Evolutionary conservation across 2,329 filamentous ascomycete genomes (phyloP).

Genomic region (Aspergillus sp.): DNA sequence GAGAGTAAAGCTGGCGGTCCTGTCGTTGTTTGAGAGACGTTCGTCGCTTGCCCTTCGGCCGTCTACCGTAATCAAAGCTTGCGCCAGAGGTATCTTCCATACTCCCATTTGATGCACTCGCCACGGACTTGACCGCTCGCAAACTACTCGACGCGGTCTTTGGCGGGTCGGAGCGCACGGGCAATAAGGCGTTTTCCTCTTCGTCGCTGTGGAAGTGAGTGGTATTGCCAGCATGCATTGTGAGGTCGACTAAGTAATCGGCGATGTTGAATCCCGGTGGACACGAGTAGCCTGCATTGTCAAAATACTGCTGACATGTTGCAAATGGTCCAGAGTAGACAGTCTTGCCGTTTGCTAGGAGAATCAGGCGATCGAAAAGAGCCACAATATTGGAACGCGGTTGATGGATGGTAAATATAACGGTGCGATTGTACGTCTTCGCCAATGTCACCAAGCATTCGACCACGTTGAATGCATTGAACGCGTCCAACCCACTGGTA

Average conservation of each 20-base stretch:
- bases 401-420: conserved; percentile 98
- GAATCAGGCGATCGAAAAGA: conserved; percentile 88
- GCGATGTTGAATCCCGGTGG: conserved; percentile 98
- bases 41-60: conserved; percentile 69
- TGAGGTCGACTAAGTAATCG: conserved; percentile 94
- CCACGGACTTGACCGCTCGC: conserved; percentile 83
- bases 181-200: conserved; percentile 53
- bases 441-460: conserved; percentile 93
- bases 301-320: conserved; percentile 89
- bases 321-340: conserved; percentile 92
- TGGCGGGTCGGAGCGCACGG: conserved; percentile 59
- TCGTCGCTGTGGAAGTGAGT: conserved; percentile 56
- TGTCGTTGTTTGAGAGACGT: conserved; percentile 83
- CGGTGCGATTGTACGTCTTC: conserved; percentile 94
- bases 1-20: conserved; percentile 85
- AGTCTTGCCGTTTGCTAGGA: conserved; percentile 82
- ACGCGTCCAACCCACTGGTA: conserved; percentile 92
- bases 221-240: conserved; percentile 80
- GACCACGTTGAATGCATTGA: conserved; percentile 96
- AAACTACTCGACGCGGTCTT: conserved; percentile 83
- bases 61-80: conserved; percentile 59
- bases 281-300: conserved; percentile 86
- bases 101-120: conserved; percentile 76
- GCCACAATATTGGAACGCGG: conserved; percentile 98
- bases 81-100: conserved; percentile 65